These are phyloP conservation scores for Lachnellula subtilissima DNA, from an alignment of 2,329 filamentous ascomycete species.

Conservation along the genomic window DNA sequence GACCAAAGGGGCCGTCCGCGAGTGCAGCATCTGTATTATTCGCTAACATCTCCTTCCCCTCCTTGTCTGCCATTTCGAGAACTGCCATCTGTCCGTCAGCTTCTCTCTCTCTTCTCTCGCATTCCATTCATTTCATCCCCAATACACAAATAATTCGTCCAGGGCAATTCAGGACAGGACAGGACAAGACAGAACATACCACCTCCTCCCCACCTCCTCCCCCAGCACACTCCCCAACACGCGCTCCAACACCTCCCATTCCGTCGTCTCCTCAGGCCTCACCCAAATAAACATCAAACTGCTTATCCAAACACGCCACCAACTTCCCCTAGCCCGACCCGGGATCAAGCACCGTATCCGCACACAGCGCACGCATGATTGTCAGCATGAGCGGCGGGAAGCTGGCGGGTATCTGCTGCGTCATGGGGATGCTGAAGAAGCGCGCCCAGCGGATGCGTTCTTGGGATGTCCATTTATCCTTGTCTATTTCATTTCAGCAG, in stretches of 20 bases:
- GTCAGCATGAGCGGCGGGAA: slow-evolving; percentile 50
- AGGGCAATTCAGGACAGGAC: neutral
- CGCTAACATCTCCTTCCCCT: slow-evolving; percentile 32
- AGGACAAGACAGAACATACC: slow-evolving; percentile 26
- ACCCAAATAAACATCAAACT: slow-evolving; percentile 27
- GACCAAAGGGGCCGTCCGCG: slow-evolving; percentile 51
- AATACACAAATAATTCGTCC: too few species aligned
- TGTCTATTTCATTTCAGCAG: slow-evolving; percentile 39
- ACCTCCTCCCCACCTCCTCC: slow-evolving; percentile 36
- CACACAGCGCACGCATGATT: slow-evolving; percentile 48
- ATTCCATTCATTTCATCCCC: neutral
- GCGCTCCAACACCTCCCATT: slow-evolving; percentile 18
- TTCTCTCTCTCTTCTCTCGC: neutral
- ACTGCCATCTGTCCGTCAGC: slow-evolving; percentile 7
- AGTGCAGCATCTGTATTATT: slow-evolving; percentile 49
- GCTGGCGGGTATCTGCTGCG: slow-evolving; percentile 37
- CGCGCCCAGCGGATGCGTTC: slow-evolving; percentile 51
- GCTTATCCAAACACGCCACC: slow-evolving; percentile 18
- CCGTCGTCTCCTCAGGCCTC: slow-evolving; percentile 15
- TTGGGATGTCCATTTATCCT: slow-evolving; percentile 49
- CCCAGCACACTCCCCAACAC: slow-evolving; percentile 44
- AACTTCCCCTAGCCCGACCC: slow-evolving; percentile 16
- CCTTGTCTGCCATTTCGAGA: slow-evolving; percentile 16
- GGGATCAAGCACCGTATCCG: slow-evolving; percentile 32
- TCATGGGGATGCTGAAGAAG: slow-evolving; percentile 50